Conservation (phyloP, 148 eudicot species). For the Fagopyrum esculentum region DNA sequence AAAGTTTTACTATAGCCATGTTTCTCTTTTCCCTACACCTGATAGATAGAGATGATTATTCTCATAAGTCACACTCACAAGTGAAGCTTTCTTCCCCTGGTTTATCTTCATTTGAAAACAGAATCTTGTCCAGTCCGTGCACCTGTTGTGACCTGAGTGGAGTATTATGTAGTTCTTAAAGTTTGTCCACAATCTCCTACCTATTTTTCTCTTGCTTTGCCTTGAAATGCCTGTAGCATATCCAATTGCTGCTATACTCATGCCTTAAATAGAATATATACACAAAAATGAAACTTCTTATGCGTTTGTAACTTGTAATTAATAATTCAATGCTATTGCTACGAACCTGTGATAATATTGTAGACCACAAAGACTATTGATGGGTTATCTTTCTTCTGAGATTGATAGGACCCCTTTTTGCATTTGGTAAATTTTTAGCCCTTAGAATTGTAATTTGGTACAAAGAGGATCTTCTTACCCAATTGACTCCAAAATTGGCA, state of each 20-base stretch:
- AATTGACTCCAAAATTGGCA: not conserved
- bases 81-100: not conserved
- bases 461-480: not conserved
- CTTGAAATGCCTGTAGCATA: not conserved
- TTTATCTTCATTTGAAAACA: not conserved
- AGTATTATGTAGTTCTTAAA: not conserved
- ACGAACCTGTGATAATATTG: not conserved
- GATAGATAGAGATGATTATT: not conserved
- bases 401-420: not conserved
- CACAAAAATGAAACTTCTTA: not conserved
- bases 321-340: not conserved
- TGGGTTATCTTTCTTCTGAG: not conserved
- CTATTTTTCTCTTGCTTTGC: not conserved
- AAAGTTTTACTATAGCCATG: not conserved
- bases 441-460: not conserved
- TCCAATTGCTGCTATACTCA: not conserved
- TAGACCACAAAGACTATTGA: not conserved
- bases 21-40: slow-evolving; percentile 4
- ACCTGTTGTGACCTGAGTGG: not conserved
- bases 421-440: not conserved
- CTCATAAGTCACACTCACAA: not conserved
- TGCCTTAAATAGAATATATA: not conserved
- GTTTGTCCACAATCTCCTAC: not conserved
- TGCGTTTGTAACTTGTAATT: not conserved
- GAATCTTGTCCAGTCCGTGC: not conserved